Conservation (phyloP, 768 basidiomycete species). For the Daedalea quercina region DNA sequence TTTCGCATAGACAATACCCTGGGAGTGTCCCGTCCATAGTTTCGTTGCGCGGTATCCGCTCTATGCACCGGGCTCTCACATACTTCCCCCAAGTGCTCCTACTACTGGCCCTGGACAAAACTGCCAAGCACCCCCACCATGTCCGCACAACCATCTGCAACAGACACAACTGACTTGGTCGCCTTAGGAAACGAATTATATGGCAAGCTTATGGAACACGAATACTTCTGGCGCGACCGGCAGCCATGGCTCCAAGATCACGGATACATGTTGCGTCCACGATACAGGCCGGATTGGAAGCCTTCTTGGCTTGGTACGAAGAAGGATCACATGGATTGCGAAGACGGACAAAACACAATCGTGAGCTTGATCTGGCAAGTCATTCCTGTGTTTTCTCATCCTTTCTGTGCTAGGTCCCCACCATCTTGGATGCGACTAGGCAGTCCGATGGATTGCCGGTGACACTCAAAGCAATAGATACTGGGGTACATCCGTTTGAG, state of each 20-base stretch:
- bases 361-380: background rate
- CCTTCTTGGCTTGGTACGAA: constrained; percentile 18
- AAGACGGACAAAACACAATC: constrained; percentile 2
- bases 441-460: constrained; percentile 16
- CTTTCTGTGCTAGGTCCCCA: background rate
- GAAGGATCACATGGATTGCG: background rate
- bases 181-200: background rate
- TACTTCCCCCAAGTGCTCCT: too few relatives aligned
- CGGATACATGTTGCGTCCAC: constrained; percentile 20
- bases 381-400: background rate
- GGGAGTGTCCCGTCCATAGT: too few relatives aligned
- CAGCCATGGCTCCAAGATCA: constrained; percentile 11
- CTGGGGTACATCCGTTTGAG: constrained; percentile 18
- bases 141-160: background rate
- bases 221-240: constrained; percentile 10
- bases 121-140: too few relatives aligned
- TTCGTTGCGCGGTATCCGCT: too few relatives aligned
- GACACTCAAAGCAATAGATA: constrained; percentile 14
- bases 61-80: too few relatives aligned
- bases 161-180: background rate
- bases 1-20: too few relatives aligned
- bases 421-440: constrained; percentile 17
- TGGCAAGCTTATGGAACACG: background rate
- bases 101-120: too few relatives aligned
- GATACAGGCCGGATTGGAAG: constrained; percentile 20